A percentile compares a stretch with the other conserved stretches of the same genome.
phyloP scores from a whole-genome alignment of 495 filamentous ascomycete genomes.

The Elasticomyces elasticus region DNA sequence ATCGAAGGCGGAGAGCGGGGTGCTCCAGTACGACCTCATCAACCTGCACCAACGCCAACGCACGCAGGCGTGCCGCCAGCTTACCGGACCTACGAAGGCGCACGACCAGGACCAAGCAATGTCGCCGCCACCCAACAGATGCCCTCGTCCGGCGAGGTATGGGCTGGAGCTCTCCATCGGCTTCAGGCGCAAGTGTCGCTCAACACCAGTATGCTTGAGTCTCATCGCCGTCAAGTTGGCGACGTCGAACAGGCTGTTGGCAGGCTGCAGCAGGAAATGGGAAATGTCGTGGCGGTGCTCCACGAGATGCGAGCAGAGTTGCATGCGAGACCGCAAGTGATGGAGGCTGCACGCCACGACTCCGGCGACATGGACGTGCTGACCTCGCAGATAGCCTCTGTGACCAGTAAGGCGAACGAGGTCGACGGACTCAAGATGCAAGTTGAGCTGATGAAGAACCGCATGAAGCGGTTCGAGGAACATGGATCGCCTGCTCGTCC shows the following conservation, averaged over 20 bases:
- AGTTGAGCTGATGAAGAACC: constrained; percentile 30
- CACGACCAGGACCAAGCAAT: constrained; percentile 1
- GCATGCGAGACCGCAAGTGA: neutral
- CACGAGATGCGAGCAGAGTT: constrained; percentile 20
- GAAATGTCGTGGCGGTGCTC: constrained; percentile 20
- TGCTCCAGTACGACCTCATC: neutral
- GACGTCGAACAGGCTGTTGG: constrained; percentile 25
- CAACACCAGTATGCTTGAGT: constrained; percentile 25
- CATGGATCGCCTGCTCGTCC: constrained; percentile 3
- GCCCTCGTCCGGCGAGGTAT: constrained; percentile 7
- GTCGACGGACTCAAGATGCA: constrained; percentile 32
- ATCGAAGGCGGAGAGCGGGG: constrained; percentile 3
- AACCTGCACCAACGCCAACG: neutral
- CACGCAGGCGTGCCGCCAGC: neutral
- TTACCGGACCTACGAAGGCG: neutral
- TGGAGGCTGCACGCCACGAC: constrained; percentile 4
- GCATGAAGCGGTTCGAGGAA: constrained; percentile 31
- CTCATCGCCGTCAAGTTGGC: constrained; percentile 20
- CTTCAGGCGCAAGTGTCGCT: constrained; percentile 29
- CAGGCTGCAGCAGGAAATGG: constrained; percentile 25
- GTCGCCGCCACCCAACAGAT: neutral
- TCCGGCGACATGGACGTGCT: constrained; percentile 25
- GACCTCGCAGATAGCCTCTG: constrained; percentile 15
- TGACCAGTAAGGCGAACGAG: constrained; percentile 29
- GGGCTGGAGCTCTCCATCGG: constrained; percentile 25